phyloP scores from a whole-genome alignment of 352 stramenopile species.

The Phytophthora rubi region DNA sequence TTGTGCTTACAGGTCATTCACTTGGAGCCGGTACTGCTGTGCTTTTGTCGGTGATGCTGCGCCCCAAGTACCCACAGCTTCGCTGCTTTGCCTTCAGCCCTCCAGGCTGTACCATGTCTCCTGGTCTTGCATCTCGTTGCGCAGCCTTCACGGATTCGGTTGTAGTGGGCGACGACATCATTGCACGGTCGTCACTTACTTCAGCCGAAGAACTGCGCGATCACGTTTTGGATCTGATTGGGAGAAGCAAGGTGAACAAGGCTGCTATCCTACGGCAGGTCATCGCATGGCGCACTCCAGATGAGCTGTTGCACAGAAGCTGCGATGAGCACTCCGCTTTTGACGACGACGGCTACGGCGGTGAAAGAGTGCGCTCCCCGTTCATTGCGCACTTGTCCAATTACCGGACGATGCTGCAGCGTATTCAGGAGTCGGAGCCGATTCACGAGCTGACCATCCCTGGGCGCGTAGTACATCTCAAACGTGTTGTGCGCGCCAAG shows the following conservation, averaged over 20 bases:
- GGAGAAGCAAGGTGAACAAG: conserved; percentile 87
- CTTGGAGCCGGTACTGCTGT: conserved; percentile 78
- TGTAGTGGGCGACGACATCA: conserved; percentile 86
- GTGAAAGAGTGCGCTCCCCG: conserved; percentile 39
- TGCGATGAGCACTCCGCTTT: conserved; percentile 35
- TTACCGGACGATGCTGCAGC: conserved; percentile 86
- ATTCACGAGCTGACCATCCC: conserved; percentile 85
- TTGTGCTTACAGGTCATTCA: conserved; percentile 85
- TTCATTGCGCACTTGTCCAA: conserved; percentile 76
- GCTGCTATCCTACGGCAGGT: conserved; percentile 82
- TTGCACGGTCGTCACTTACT: conserved; percentile 79
- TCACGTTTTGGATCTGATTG: conserved; percentile 85
- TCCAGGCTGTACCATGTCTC: conserved; percentile 82
- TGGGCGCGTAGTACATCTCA: conserved; percentile 78
- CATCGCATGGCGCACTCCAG: conserved; percentile 75
- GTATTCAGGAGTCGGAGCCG: conserved; percentile 81
- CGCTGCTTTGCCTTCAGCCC: conserved; percentile 84
- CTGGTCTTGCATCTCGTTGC: conserved; percentile 61
- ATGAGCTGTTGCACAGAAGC: conserved; percentile 66
- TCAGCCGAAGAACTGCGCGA: conserved; percentile 80
- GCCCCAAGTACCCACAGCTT: conserved; percentile 79
- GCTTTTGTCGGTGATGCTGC: conserved; percentile 79
- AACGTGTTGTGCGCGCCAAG: conserved; percentile 48
- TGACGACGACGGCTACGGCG: conserved; percentile 30
- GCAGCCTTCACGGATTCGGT: conserved; percentile 77